Evolutionary conservation across 2,329 filamentous ascomycete genomes (phyloP).

Genomic region (Aspergillus puulaauensis): DNA sequence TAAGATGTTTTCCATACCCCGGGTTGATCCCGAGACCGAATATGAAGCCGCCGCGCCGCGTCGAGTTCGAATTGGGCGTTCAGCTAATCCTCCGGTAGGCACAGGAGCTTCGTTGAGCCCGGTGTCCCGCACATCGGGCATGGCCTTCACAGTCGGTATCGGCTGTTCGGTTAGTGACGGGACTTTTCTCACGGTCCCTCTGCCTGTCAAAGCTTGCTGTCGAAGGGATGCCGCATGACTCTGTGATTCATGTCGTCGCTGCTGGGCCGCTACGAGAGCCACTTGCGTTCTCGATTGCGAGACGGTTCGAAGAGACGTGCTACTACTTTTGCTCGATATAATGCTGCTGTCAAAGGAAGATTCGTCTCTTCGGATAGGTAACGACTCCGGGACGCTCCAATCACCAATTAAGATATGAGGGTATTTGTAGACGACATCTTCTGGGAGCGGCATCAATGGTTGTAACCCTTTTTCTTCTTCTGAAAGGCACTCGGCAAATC

Average conservation of each 20-base stretch:
- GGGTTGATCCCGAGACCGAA: conserved; percentile 32
- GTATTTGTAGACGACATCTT: conserved; percentile 47
- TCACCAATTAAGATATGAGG: conserved; percentile 42
- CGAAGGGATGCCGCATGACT: conserved; percentile 50
- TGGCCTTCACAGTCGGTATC: conserved; percentile 14
- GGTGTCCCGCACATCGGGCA: conserved; percentile 19
- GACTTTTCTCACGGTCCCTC: conserved; percentile 29
- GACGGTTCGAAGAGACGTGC: conserved; percentile 25
- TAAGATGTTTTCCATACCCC: conserved; percentile 29
- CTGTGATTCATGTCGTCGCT: conserved; percentile 40
- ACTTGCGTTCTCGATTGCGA: conserved; percentile 37
- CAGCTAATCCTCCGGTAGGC: conserved; percentile 35
- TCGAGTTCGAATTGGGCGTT: conserved; percentile 39
- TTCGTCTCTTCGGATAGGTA: conserved; percentile 23
- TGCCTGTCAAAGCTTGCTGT: conserved; percentile 42
- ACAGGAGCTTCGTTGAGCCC: conserved; percentile 14
- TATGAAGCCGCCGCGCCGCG: conserved; percentile 36
- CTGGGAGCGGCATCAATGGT: conserved; percentile 46
- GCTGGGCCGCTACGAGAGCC: conserved; percentile 41
- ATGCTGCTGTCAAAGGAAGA: conserved; percentile 27
- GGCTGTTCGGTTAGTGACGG: conserved; percentile 25
- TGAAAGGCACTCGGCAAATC: conserved; percentile 46
- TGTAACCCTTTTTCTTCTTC: conserved; percentile 48
- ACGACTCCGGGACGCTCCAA: conserved; percentile 35
- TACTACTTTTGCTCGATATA: conserved; percentile 28